A percentile compares a stretch with the other conserved stretches of the same genome.
These are phyloP conservation scores for Begonia fuchsioides DNA, from an alignment of 306 rosid genomes.

Conservation along the genomic window DNA sequence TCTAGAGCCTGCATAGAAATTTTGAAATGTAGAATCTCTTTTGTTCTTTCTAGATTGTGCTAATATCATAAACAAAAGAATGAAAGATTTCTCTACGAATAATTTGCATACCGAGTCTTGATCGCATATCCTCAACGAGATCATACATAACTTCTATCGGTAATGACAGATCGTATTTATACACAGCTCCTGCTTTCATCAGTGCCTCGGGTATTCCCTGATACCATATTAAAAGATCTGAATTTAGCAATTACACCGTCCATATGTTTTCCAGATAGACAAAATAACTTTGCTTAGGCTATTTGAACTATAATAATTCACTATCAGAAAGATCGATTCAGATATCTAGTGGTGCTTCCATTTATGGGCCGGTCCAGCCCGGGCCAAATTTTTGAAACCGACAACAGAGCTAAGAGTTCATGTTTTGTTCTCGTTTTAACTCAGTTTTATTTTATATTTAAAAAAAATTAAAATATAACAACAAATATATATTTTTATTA, in stretches of 20 bases:
- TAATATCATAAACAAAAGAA: not conserved
- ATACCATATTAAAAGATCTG: slow-evolving; percentile 4
- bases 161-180: slow-evolving; percentile 78
- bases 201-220: slow-evolving; percentile 87
- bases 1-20: slow-evolving; percentile 30
- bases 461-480: no score
- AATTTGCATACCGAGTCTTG: slow-evolving; percentile 47
- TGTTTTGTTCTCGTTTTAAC: no score
- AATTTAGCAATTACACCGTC: not conserved
- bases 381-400: no score
- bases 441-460: no score
- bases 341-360: no score
- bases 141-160: slow-evolving; percentile 64
- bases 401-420: no score
- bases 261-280: no score
- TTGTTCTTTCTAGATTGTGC: not conserved
- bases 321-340: no score
- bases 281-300: no score
- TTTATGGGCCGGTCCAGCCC: no score
- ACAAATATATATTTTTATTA: no score
- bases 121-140: slow-evolving; percentile 71
- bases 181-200: slow-evolving; percentile 74
- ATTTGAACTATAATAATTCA: no score
- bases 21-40: not conserved
- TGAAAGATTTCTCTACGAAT: slow-evolving; percentile 1